phyloP scores from a whole-genome alignment of 2,329 filamentous ascomycete species.

The Alternaria sp. region DNA sequence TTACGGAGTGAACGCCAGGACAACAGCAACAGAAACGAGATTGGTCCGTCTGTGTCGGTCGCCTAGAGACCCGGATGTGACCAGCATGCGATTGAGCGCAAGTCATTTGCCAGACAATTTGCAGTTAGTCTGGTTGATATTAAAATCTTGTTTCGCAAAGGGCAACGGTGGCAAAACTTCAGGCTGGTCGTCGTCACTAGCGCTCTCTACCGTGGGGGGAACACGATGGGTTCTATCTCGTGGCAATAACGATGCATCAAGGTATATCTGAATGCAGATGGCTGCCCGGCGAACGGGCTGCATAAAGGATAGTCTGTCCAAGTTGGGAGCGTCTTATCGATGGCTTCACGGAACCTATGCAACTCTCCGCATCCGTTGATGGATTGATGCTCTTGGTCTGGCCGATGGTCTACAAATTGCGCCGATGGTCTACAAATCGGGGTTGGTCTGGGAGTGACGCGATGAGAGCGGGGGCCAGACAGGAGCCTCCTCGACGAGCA shows the following conservation, averaged over 20 bases:
- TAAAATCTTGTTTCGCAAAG: not conserved
- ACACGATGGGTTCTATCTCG: not conserved
- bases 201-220: not conserved
- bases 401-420: not conserved
- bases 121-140: not conserved
- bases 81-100: not conserved
- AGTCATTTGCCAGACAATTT: not conserved
- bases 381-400: not conserved
- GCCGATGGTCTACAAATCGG: not conserved
- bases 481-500: not conserved
- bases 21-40: not conserved
- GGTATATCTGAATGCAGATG: not conserved
- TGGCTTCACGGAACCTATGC: not conserved
- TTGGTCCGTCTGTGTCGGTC: not conserved
- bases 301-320: not conserved
- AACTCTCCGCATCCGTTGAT: not conserved
- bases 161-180: not conserved
- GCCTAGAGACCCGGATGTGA: not conserved
- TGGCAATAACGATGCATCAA: not conserved
- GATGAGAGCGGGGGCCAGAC: not conserved
- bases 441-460: not conserved
- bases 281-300: not conserved
- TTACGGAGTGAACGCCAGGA: constrained; percentile 58
- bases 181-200: not conserved
- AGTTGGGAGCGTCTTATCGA: not conserved